These are phyloP conservation scores for Candida sp. DNA, from an alignment of 1,139 yeast species.

Conservation along the genomic window DNA sequence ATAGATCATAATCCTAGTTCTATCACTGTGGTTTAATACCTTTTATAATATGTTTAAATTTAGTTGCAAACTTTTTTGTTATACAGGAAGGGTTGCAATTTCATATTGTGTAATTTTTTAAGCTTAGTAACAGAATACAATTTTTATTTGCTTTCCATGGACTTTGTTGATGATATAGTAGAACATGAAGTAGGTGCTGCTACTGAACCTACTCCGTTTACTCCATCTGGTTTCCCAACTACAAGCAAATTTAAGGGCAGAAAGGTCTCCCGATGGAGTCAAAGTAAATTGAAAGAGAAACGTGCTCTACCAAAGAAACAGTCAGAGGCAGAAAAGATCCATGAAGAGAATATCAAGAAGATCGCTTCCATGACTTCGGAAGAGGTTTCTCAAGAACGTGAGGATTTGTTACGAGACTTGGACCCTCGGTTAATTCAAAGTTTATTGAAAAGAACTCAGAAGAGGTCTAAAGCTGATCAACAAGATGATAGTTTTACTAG, in stretches of 20 bases:
- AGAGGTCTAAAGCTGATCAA: slow-evolving; percentile 14
- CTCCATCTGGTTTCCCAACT: slow-evolving; percentile 42
- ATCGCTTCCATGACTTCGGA: slow-evolving; percentile 62
- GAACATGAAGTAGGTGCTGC: slow-evolving; percentile 54
- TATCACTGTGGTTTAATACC: no score
- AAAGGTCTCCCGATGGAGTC: slow-evolving; percentile 24
- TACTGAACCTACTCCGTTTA: slow-evolving; percentile 22
- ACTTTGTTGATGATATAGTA: slow-evolving; percentile 71
- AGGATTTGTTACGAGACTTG: slow-evolving; percentile 62
- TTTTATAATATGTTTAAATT: no score
- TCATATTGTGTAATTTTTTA: neutral
- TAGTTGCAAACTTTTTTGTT: neutral
- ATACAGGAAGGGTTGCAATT: neutral
- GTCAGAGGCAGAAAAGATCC: slow-evolving; percentile 68
- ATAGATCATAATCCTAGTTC: no score
- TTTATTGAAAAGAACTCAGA: slow-evolving; percentile 42
- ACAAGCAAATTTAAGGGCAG: slow-evolving; percentile 21
- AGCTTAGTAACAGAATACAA: neutral
- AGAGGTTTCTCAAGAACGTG: slow-evolving; percentile 62
- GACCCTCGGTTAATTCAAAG: slow-evolving; percentile 68
- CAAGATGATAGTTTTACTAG: slow-evolving; percentile 5
- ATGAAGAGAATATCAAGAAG: slow-evolving; percentile 66
- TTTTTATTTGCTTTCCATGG: slow-evolving; percentile 38
- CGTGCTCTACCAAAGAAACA: slow-evolving; percentile 1
- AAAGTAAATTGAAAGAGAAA: slow-evolving; percentile 6